Base-by-base conservation (phyloP, 1,139 yeast genomes). In the Lodderomyces orthopsilosis region DNA sequence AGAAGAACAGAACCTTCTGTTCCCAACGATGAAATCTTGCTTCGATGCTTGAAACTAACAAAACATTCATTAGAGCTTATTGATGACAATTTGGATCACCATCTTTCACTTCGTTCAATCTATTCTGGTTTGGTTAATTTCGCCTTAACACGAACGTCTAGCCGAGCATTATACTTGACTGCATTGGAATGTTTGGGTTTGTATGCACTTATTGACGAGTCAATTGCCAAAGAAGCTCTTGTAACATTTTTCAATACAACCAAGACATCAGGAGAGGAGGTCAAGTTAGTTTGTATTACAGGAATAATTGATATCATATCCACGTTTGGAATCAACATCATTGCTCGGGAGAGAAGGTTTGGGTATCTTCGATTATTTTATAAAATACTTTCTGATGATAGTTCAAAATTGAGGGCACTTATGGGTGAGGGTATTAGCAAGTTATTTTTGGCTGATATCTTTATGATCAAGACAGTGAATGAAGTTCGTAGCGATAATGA, bases 401-500 rank as follows among this genome's bases (percentile, higher is more conserved):
- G 78, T 55, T 85, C 86, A 0, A 79, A 77, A 35, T 73, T 89
- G 21, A 96, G 88, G 59, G 83, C 93, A 1, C 71, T 81, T 1
- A 87, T 93, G 6, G 96, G 94, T 0, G 95, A 88, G 56, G 95
- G 96, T 0, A 68, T 91, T 22, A 87, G 93, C 56, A 91, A 93
- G 63, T 67, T 93, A 41, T 80, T 85, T 53, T 70, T 93, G 42
- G 88, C 93, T 12, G 95, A 87, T 51, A 77, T 87, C 21, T 75
- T 90, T 47, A 45, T 46, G 9, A 43, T 37, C 41, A 50, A 32
- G 42, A 45, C 17, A 49, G 46, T 35, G 8, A 35, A 30, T 27
- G 19, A 24, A 7, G 13, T 12, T 15, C 13, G 7, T 17, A n/a
- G 14, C 14, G 21, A 17, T 5, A 22, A 17, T 10, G 30, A 17